Conservation (phyloP, 2,329 filamentous ascomycete genomes). For the Hypoxylon sp. region DNA sequence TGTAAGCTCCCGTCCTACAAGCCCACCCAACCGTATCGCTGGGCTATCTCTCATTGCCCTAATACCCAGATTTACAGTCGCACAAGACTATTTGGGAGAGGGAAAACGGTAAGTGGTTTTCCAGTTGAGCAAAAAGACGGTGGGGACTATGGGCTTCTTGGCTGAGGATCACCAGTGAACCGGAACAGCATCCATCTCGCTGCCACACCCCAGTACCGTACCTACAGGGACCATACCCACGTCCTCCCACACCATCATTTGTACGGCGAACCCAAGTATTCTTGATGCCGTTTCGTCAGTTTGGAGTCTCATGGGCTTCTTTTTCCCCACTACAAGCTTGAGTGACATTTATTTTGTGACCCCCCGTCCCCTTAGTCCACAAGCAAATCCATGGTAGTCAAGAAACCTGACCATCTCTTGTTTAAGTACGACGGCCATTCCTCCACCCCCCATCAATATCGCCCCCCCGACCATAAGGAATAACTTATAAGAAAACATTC, state of each 20-base stretch:
- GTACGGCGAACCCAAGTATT: conserved; percentile 42
- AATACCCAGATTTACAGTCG: conserved; percentile 33
- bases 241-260: conserved; percentile 49
- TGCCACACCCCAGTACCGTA: conserved; percentile 45
- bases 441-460: conserved; percentile 50
- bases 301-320: conserved; percentile 49
- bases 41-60: conserved; percentile 29
- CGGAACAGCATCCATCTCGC: conserved; percentile 54
- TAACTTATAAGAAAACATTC: conserved; percentile 50
- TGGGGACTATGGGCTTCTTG: conserved; percentile 47
- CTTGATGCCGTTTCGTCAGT: conserved; percentile 50
- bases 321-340: conserved; percentile 47
- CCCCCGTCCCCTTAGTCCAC: conserved; percentile 47
- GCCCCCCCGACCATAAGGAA: conserved; percentile 48
- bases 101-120: conserved; percentile 31
- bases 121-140: conserved; percentile 38
- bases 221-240: conserved; percentile 47
- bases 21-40: conserved; percentile 42
- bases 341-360: conserved; percentile 45
- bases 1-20: conserved; percentile 34
- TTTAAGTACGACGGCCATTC: conserved; percentile 52
- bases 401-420: conserved; percentile 42
- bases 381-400: conserved; percentile 35
- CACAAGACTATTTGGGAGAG: conserved; percentile 29
- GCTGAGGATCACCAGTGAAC: conserved; percentile 51